phyloP scores from a whole-genome alignment of 495 filamentous ascomycete species.

The Penicillium flavigenum region DNA sequence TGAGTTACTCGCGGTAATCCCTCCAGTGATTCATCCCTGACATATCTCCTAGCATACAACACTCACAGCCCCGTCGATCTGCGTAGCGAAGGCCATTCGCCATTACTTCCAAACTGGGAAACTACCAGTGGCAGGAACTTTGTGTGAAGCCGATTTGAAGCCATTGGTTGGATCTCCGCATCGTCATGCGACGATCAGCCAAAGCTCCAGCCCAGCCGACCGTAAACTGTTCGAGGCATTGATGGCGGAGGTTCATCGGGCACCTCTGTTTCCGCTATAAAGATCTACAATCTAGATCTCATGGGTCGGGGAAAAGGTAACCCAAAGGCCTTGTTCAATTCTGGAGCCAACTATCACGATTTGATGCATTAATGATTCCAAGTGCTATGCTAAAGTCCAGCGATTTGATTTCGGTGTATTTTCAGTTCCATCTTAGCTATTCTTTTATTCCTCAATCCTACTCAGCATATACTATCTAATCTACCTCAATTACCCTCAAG shows the following conservation, averaged over 20 bases:
- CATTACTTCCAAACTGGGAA: conserved; percentile 50
- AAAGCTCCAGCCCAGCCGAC: conserved; percentile 17
- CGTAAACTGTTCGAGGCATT: conserved; percentile 25
- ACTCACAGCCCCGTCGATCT: conserved; percentile 48
- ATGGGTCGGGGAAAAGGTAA: neutral
- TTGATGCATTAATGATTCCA: conserved; percentile 4
- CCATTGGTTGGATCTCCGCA: conserved; percentile 26
- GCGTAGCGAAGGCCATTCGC: conserved; percentile 43
- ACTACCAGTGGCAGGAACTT: conserved; percentile 40
- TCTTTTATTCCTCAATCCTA: neutral
- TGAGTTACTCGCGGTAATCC: conserved; percentile 32
- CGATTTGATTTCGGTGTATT: neutral
- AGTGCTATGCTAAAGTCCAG: neutral
- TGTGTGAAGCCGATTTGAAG: conserved; percentile 43
- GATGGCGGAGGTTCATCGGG: conserved; percentile 21
- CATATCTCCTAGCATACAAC: conserved; percentile 43
- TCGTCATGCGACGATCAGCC: neutral
- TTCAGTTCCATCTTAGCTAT: neutral
- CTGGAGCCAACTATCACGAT: neutral
- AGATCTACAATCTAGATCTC: neutral
- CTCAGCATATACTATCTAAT: neutral
- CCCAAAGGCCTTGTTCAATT: neutral
- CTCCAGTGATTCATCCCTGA: neutral
- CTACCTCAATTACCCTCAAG: neutral
- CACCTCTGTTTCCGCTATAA: conserved; percentile 9